phyloP scores from a whole-genome alignment of 768 basidiomycete genomes.

The Cystofilobasidium ferigula region DNA sequence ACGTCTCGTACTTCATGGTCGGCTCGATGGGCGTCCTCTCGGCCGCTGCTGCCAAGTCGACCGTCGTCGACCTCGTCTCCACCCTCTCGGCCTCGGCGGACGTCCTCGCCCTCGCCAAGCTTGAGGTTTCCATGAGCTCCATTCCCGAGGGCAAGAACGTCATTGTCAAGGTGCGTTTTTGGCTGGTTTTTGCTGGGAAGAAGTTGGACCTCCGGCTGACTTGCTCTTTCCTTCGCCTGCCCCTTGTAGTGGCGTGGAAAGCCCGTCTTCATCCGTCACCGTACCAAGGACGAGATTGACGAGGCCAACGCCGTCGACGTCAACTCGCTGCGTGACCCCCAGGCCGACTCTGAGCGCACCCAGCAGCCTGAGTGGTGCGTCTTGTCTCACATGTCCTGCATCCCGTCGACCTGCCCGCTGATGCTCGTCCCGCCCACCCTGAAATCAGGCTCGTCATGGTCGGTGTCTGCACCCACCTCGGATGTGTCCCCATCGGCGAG shows the following conservation, averaged over 20 bases:
- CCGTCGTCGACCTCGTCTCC: conserved; percentile 82
- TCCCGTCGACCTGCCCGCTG: neutral
- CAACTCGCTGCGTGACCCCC: conserved; percentile 81
- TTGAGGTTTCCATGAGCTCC: conserved; percentile 75
- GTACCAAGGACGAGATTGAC: conserved; percentile 78
- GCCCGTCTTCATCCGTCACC: conserved; percentile 97
- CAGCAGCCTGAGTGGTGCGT: conserved; percentile 96
- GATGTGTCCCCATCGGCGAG: conserved; percentile 42
- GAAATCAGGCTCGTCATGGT: conserved; percentile 42
- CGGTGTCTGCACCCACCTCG: conserved; percentile 72
- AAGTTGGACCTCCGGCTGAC: neutral
- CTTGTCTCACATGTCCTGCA: conserved; percentile 42
- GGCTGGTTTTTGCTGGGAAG: neutral
- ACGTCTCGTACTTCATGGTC: conserved; percentile 43
- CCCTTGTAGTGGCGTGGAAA: conserved; percentile 84
- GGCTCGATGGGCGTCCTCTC: conserved; percentile 76
- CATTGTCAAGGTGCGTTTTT: conserved; percentile 51
- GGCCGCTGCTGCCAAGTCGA: conserved; percentile 86
- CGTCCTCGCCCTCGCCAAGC: conserved; percentile 93
- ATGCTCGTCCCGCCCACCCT: neutral
- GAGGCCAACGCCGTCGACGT: conserved; percentile 78
- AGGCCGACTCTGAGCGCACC: conserved; percentile 73
- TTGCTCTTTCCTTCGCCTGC: conserved; percentile 21
- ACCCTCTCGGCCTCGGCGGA: conserved; percentile 97
- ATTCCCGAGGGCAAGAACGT: conserved; percentile 90